Evolutionary conservation across 768 basidiomycete genomes (phyloP), one percentile per base, ranked within the genome.

Genomic region (Rhodotorula kratochvilovae): DNA sequence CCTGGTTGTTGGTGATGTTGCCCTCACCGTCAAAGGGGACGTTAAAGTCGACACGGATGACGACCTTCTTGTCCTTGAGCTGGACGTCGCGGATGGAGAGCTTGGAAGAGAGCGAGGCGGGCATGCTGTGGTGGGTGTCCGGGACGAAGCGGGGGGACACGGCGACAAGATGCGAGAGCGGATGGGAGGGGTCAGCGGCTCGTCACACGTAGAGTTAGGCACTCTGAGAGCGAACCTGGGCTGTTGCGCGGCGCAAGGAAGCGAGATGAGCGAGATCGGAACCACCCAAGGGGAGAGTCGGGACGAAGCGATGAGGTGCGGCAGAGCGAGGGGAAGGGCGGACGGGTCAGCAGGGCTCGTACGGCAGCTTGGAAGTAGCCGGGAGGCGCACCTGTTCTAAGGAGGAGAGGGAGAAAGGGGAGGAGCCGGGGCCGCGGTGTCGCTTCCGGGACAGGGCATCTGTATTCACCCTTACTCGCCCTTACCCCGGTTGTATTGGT

Each of bases 1-100:
- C 95, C 66, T 93, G 93, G 74, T 92, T 89, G 83, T 97, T 99
- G 56, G 95, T 95, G 85, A 98, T 93, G 79, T 88, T 88, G 60
- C 89, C 89, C 79, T 91, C 89, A 78, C 89, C 86, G 78, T 83
- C 82, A 82, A 91, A 88, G 72, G 92, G 92, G 70, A 95, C 92
- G 80, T 95, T 95, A 84, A 95, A 95, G 84, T 95, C 92, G 76
- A 94, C 93, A 76, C 76, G 90, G 79, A 95, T 90, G 79, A 95
- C 89, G 76, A 93, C 90, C 74, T 90, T 90, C 81, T 90, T 92
- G 78, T 84, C 89, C 76, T 86, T 87, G 85, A 97, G 87, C 76
- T 89, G 86, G 79, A 95, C 84, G 82, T 98, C 95, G 72, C 88
- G 90, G 82, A 98, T 91, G 72, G 90, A 86, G 76, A 98, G 86